Conservation (phyloP, 805 yeast species). For the Spathaspora passalidarum region DNA sequence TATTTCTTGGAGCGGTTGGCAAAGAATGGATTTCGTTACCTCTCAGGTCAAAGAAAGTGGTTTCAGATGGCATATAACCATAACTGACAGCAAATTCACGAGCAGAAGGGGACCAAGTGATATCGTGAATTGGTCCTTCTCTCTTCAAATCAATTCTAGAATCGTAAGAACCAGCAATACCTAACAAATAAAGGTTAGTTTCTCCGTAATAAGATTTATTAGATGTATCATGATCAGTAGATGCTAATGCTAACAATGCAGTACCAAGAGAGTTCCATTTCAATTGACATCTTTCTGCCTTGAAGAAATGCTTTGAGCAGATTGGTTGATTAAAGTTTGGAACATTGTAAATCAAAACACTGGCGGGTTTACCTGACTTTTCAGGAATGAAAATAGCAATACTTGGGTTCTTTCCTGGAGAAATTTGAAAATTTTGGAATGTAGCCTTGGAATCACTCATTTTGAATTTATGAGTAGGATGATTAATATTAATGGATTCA, state of each 20-base stretch:
- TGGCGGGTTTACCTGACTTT: slow-evolving; percentile 83
- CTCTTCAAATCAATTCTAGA: slow-evolving; percentile 82
- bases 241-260: slow-evolving; percentile 86
- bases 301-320: slow-evolving; percentile 84
- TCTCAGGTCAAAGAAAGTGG: slow-evolving; percentile 90
- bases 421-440: slow-evolving; percentile 57
- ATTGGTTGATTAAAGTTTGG: slow-evolving; percentile 76
- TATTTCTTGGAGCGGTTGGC: slow-evolving; percentile 86
- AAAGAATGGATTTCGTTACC: slow-evolving; percentile 83
- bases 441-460: slow-evolving; percentile 48
- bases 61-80: slow-evolving; percentile 96
- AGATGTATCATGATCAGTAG: slow-evolving; percentile 92
- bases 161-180: slow-evolving; percentile 90
- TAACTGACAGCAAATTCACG: slow-evolving; percentile 96
- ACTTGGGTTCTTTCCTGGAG: slow-evolving; percentile 88
- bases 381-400: slow-evolving; percentile 91
- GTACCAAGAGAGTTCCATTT: slow-evolving; percentile 96
- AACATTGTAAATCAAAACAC: slow-evolving; percentile 76
- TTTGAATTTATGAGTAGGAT: slow-evolving; percentile 58
- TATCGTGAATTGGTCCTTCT: slow-evolving; percentile 97
- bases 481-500: slow-evolving; percentile 32
- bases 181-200: slow-evolving; percentile 84
- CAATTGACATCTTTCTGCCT: slow-evolving; percentile 90
- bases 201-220: slow-evolving; percentile 97
- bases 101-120: slow-evolving; percentile 94